Evolutionary conservation across 2,329 filamentous ascomycete species (phyloP).

Genomic region (Orbilia oligospora): DNA sequence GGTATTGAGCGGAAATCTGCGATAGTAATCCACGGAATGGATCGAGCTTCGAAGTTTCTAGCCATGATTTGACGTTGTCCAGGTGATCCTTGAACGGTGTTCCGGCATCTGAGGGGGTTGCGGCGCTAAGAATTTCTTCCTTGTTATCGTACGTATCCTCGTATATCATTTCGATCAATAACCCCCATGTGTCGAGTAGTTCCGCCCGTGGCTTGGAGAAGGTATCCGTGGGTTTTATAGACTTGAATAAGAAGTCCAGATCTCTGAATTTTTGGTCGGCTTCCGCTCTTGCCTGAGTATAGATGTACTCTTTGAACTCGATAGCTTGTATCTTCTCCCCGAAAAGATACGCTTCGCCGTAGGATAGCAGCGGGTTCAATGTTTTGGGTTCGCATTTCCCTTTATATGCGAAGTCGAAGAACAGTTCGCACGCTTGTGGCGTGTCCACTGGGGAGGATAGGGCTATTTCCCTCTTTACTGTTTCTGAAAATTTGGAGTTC

Average conservation of each 20-base stretch:
- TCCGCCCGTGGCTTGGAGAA: not conserved
- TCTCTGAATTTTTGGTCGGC: conserved; percentile 1
- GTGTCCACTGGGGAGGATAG: not conserved
- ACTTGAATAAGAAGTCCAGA: not conserved
- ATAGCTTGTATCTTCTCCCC: conserved; percentile 26
- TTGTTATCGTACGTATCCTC: conserved; percentile 20
- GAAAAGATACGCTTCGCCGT: conserved; percentile 33
- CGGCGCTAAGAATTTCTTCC: not conserved
- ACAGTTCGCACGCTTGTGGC: conserved; percentile 7
- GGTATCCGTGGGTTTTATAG: not conserved
- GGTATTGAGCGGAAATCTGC: not conserved
- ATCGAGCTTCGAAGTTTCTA: not conserved
- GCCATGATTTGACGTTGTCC: not conserved
- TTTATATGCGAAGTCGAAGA: conserved; percentile 38
- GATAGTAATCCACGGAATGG: conserved; percentile 4
- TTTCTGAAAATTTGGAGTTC: conserved; percentile 20
- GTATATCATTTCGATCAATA: conserved; percentile 24
- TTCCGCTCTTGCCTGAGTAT: not conserved
- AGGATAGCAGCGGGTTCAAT: not conserved
- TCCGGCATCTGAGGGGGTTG: not conserved
- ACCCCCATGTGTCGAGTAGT: conserved; percentile 11
- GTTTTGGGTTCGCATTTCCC: not conserved
- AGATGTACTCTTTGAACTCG: conserved; percentile 11
- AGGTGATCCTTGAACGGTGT: not conserved
- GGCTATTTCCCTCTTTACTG: not conserved